Conservation (phyloP, 2,329 filamentous ascomycete genomes). For the Fonsecaea monophora region DNA sequence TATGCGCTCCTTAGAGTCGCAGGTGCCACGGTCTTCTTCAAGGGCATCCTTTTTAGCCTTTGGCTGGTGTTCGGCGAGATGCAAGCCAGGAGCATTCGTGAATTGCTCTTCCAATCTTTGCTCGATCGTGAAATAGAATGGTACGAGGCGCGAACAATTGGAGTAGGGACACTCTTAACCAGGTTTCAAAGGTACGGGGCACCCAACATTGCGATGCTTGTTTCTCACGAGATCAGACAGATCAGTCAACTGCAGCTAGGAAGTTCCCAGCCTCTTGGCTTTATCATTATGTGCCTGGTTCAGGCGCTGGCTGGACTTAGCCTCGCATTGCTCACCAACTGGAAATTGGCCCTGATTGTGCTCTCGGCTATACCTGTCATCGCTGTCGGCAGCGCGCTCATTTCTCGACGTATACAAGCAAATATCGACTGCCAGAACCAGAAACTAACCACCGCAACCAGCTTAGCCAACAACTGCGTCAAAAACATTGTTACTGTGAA, state of each 20-base stretch:
- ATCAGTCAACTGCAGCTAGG: slow-evolving; percentile 81
- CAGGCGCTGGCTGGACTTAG: slow-evolving; percentile 69
- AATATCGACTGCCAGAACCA: slow-evolving; percentile 73
- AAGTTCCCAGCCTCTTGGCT: slow-evolving; percentile 79
- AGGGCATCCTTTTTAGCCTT: slow-evolving; percentile 68
- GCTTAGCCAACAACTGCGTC: slow-evolving; percentile 72
- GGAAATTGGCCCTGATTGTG: slow-evolving; percentile 82
- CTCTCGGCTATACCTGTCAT: slow-evolving; percentile 75
- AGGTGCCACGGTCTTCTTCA: slow-evolving; percentile 69
- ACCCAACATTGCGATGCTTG: neutral
- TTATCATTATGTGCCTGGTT: slow-evolving; percentile 68
- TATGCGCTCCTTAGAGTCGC: slow-evolving; percentile 70
- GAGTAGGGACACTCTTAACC: slow-evolving; percentile 73
- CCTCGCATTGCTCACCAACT: slow-evolving; percentile 79
- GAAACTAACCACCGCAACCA: slow-evolving; percentile 73
- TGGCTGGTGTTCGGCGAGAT: slow-evolving; percentile 84
- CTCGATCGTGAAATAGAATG: slow-evolving; percentile 77
- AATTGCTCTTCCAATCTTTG: slow-evolving; percentile 70
- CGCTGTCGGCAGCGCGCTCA: slow-evolving; percentile 63
- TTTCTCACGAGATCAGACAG: slow-evolving; percentile 63
- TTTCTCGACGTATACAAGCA: slow-evolving; percentile 67
- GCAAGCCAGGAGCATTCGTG: slow-evolving; percentile 72
- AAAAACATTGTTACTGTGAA: slow-evolving; percentile 84
- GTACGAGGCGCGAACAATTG: slow-evolving; percentile 78
- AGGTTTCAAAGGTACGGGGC: slow-evolving; percentile 73